A percentile compares a stretch with the other conserved stretches of the same genome.
Evolutionary conservation across 2,329 filamentous ascomycete species (phyloP).

Genomic region (Pezicula rhizophila): DNA sequence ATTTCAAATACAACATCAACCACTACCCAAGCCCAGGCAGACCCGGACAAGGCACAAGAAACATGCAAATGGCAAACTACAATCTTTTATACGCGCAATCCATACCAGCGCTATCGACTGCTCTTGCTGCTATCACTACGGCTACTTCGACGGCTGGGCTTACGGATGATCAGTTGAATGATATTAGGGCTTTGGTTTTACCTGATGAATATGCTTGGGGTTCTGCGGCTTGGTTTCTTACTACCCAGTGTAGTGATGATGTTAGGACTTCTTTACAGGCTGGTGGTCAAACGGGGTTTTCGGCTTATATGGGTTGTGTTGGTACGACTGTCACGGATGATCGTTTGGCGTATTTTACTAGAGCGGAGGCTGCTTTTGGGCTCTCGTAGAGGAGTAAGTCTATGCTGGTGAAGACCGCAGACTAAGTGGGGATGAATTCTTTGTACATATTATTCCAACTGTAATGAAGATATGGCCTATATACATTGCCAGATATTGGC

Average conservation of each 20-base stretch:
- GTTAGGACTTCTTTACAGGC: constrained; percentile 36
- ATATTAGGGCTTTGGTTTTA: constrained; percentile 44
- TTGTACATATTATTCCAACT: too few species aligned
- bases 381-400: background rate
- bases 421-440: too few species aligned
- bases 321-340: constrained; percentile 39
- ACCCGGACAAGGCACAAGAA: constrained; percentile 57
- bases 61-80: constrained; percentile 55
- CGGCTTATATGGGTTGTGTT: constrained; percentile 49
- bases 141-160: constrained; percentile 23
- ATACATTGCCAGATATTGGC: too few species aligned
- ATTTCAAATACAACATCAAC: constrained; percentile 58
- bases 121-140: constrained; percentile 25
- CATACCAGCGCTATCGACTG: constrained; percentile 35
- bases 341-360: constrained; percentile 42
- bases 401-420: too few species aligned
- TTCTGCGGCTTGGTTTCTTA: constrained; percentile 56
- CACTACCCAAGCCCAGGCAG: constrained; percentile 41
- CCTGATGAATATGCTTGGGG: constrained; percentile 47
- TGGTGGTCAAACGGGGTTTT: constrained; percentile 41
- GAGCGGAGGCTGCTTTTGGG: constrained; percentile 37
- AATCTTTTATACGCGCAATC: constrained; percentile 48
- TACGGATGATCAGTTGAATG: constrained; percentile 32
- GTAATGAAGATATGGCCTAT: too few species aligned
- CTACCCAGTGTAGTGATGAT: constrained; percentile 42